phyloP scores from a whole-genome alignment of 768 basidiomycete genomes.

The Solioccasus polychromus region DNA sequence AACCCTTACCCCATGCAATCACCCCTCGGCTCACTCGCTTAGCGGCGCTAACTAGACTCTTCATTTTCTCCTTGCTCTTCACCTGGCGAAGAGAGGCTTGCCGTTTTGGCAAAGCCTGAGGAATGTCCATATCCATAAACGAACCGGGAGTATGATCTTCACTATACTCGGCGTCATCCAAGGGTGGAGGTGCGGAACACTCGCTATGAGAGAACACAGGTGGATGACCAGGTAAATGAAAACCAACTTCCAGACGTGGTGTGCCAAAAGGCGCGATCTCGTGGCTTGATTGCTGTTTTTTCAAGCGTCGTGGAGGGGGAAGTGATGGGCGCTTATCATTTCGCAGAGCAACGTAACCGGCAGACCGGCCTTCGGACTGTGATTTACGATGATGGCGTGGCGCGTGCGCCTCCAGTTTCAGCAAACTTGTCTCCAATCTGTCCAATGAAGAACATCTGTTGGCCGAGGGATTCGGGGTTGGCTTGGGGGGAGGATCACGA shows the following conservation, averaged over 20 bases:
- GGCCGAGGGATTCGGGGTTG: slow-evolving; percentile 4
- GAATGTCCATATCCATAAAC: slow-evolving; percentile 35
- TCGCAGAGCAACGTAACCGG: not conserved
- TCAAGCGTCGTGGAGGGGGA: slow-evolving; percentile 14
- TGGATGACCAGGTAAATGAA: slow-evolving; percentile 8
- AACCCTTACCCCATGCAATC: slow-evolving; percentile 29
- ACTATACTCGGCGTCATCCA: not conserved
- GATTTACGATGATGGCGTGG: slow-evolving; percentile 26
- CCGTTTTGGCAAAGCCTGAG: slow-evolving; percentile 10
- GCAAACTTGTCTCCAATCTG: slow-evolving; percentile 33
- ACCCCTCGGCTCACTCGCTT: slow-evolving; percentile 27
- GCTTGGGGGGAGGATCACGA: slow-evolving; percentile 22
- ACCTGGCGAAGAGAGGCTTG: slow-evolving; percentile 12
- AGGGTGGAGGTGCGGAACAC: no score
- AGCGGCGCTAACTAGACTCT: slow-evolving; percentile 19
- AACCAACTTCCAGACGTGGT: slow-evolving; percentile 1
- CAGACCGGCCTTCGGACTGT: slow-evolving; percentile 12
- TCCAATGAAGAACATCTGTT: slow-evolving; percentile 31
- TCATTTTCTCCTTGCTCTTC: slow-evolving; percentile 17
- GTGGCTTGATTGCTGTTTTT: slow-evolving; percentile 10
- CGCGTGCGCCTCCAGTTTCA: slow-evolving; percentile 30
- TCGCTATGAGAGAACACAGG: no score
- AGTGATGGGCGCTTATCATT: slow-evolving; percentile 21
- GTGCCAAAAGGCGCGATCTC: not conserved
- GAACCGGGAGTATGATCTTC: slow-evolving; percentile 15